phyloP scores from a whole-genome alignment of 192 early-diverging fungal genomes.

The Umbelopsis sp. region DNA sequence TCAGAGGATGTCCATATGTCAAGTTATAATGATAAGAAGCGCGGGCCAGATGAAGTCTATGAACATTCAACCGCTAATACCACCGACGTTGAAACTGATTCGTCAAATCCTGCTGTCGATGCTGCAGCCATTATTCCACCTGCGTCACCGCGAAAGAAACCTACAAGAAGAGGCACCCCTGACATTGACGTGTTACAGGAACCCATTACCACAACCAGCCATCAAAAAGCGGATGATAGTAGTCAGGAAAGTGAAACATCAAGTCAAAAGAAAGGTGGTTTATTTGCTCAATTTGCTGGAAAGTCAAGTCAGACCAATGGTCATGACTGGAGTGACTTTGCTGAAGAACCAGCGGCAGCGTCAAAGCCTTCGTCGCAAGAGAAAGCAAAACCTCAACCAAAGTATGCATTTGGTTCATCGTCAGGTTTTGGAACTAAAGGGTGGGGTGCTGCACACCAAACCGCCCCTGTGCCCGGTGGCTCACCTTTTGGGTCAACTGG shows the following conservation, averaged over 20 bases:
- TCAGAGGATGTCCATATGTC: not conserved
- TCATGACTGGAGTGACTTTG: slow-evolving; percentile 39
- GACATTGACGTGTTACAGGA: not conserved
- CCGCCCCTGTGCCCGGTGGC: slow-evolving; percentile 15
- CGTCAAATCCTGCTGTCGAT: not conserved
- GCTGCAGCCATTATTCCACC: not conserved
- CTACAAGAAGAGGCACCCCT: not conserved
- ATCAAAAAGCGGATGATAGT: not conserved
- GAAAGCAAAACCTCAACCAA: slow-evolving; percentile 22
- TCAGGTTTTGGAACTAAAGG: slow-evolving; percentile 39
- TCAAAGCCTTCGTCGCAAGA: not conserved
- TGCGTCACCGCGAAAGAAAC: slow-evolving; percentile 15
- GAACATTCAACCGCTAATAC: not conserved
- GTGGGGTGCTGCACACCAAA: slow-evolving; percentile 29
- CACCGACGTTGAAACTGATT: not conserved
- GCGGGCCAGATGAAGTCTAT: slow-evolving; percentile 10
- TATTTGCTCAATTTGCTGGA: not conserved
- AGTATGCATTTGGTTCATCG: slow-evolving; percentile 38
- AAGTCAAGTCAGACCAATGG: slow-evolving; percentile 1
- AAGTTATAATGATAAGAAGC: slow-evolving; percentile 16
- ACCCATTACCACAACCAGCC: not conserved
- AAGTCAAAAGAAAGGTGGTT: not conserved
- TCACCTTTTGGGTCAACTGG: not conserved
- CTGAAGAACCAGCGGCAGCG: slow-evolving; percentile 21
- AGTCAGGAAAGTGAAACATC: not conserved